A percentile compares a stretch with the other conserved stretches of the same genome.
Evolutionary conservation across 2,329 filamentous ascomycete genomes (phyloP).

Genomic region (Grosmannia serpens): DNA sequence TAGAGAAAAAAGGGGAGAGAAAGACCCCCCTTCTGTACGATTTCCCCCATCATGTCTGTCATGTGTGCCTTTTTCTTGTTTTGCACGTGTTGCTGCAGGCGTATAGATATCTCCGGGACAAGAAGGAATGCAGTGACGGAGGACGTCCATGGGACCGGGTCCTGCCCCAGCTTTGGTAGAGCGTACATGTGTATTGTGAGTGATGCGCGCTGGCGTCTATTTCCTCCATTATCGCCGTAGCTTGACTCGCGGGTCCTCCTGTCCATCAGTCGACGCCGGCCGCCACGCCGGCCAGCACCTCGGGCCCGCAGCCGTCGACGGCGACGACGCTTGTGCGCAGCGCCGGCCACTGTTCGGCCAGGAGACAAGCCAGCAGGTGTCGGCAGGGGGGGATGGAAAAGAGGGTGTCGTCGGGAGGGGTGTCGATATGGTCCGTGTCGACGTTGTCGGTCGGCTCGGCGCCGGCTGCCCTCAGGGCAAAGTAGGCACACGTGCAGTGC

Average conservation of each 20-base stretch:
- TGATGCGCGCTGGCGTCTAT: too few relatives aligned
- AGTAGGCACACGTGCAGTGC: conserved; percentile 85
- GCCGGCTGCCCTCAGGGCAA: conserved; percentile 46
- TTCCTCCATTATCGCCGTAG: too few relatives aligned
- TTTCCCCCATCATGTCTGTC: too few relatives aligned
- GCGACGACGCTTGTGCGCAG: conserved; percentile 45
- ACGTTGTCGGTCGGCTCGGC: conserved; percentile 5
- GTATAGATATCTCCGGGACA: conserved; percentile 18
- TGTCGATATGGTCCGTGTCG: not conserved
- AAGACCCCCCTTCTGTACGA: too few relatives aligned
- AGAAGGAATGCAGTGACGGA: conserved; percentile 25
- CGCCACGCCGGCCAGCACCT: conserved; percentile 64
- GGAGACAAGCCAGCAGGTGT: conserved; percentile 73
- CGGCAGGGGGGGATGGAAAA: conserved; percentile 51
- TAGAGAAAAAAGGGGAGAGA: too few relatives aligned
- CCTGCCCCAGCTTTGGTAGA: too few relatives aligned
- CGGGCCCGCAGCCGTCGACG: conserved; percentile 15
- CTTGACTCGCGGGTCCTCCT: too few relatives aligned
- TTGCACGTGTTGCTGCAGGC: too few relatives aligned
- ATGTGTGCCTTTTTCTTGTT: too few relatives aligned
- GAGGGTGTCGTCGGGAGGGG: conserved; percentile 15
- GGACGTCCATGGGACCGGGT: too few relatives aligned
- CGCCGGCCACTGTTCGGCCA: conserved; percentile 53
- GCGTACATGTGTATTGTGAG: too few relatives aligned
- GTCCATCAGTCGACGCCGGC: conserved; percentile 21